Evolutionary conservation across 106 monocot species (phyloP).

Genomic region (Dioscorea alata): DNA sequence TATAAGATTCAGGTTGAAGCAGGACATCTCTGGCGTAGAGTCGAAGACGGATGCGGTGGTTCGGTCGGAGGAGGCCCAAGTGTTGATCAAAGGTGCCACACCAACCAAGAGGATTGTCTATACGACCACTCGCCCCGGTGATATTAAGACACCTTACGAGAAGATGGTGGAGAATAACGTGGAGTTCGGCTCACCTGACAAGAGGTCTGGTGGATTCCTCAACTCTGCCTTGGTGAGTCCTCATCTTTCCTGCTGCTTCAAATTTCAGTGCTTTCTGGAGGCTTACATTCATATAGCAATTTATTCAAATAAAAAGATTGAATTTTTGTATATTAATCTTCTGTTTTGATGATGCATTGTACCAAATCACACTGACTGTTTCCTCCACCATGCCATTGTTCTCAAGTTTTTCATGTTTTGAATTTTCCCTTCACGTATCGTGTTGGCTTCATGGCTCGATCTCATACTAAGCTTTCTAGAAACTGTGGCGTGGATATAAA

Average conservation of each 20-base stretch:
- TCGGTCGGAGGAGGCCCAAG: constrained; percentile 47
- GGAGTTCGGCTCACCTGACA: constrained; percentile 97
- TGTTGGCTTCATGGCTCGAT: no score
- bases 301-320: no score
- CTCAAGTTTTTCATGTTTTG: no score
- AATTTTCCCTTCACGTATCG: no score
- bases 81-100: constrained; percentile 29
- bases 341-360: no score
- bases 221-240: constrained; percentile 76
- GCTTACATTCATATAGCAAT: no score
- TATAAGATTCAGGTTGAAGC: constrained; percentile 71
- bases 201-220: constrained; percentile 78
- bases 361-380: no score
- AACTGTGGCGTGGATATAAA: no score
- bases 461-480: no score
- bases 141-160: constrained; percentile 97
- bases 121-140: constrained; percentile 74
- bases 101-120: constrained; percentile 78
- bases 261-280: no score
- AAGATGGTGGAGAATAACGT: constrained; percentile 96
- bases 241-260: neutral
- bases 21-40: constrained; percentile 20
- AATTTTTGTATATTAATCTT: no score
- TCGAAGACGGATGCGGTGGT: constrained; percentile 20
- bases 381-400: no score